Percentiles rank a stretch among this genome's conserved stretches.
phyloP scores from a whole-genome alignment of 2,329 filamentous ascomycete species.

The Lecanicillium sp. region DNA sequence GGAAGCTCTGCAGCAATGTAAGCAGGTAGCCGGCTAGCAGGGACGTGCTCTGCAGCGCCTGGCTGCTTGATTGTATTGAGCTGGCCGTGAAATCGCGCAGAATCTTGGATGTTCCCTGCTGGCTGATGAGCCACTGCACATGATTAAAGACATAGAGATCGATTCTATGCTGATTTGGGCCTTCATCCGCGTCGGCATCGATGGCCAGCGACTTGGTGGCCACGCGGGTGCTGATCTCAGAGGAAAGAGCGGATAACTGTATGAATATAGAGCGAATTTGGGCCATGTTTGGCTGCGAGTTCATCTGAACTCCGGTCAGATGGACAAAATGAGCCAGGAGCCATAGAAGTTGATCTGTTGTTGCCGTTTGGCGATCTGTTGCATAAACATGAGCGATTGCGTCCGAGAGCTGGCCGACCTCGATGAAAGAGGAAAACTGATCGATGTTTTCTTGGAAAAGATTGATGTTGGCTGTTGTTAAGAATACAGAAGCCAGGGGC shows the following conservation, averaged over 20 bases:
- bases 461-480: constrained; percentile 30
- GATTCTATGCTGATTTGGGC: constrained; percentile 30
- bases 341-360: constrained; percentile 49
- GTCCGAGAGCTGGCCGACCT: constrained; percentile 35
- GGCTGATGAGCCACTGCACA: constrained; percentile 65
- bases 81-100: constrained; percentile 29
- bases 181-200: constrained; percentile 25
- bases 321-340: constrained; percentile 62
- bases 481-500: constrained; percentile 33
- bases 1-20: constrained; percentile 80
- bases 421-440: constrained; percentile 31
- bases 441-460: constrained; percentile 36
- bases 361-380: constrained; percentile 20
- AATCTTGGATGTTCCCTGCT: constrained; percentile 59
- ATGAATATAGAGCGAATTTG: constrained; percentile 49
- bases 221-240: constrained; percentile 44
- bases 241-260: constrained; percentile 46
- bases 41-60: constrained; percentile 43
- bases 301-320: constrained; percentile 38
- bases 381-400: constrained; percentile 34
- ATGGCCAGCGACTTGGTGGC: constrained; percentile 13
- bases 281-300: constrained; percentile 29
- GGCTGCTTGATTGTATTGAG: constrained; percentile 24
- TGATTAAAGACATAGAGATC: constrained; percentile 58
- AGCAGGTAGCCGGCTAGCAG: constrained; percentile 80